Evolutionary conservation across 2,329 filamentous ascomycete genomes (phyloP).

Genomic region (Stachybotrys chartarum): DNA sequence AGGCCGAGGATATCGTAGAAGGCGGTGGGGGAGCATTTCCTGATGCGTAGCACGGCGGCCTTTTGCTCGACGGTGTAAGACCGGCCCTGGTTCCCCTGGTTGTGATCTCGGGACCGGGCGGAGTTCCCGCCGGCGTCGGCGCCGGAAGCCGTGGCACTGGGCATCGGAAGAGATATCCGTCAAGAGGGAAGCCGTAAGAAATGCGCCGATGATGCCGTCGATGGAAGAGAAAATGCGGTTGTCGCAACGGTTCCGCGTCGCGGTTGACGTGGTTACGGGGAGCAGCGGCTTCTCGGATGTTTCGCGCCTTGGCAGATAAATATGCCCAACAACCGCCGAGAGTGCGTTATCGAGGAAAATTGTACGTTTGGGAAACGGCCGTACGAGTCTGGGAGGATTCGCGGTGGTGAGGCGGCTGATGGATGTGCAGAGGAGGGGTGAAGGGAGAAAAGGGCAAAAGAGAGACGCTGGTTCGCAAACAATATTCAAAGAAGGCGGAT

Average conservation of each 20-base stretch:
- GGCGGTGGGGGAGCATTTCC: slow-evolving; percentile 73
- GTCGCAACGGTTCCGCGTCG: no score
- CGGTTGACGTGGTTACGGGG: no score
- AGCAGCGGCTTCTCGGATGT: no score
- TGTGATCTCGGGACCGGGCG: slow-evolving; percentile 55
- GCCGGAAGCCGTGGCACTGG: slow-evolving; percentile 47
- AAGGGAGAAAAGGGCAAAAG: not conserved
- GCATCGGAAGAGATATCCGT: slow-evolving; percentile 16
- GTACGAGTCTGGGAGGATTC: not conserved
- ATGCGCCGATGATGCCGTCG: not conserved
- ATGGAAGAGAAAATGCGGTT: not conserved
- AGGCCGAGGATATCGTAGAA: slow-evolving; percentile 94
- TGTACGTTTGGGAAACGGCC: no score
- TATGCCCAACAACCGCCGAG: no score
- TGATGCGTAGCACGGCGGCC: slow-evolving; percentile 82
- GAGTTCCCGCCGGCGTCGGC: slow-evolving; percentile 38
- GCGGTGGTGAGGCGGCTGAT: not conserved
- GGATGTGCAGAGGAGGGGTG: not conserved
- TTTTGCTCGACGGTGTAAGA: slow-evolving; percentile 87
- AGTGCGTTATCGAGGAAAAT: no score
- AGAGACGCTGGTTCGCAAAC: not conserved
- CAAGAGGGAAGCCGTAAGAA: not conserved
- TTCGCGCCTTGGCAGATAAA: no score
- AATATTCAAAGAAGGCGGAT: not conserved
- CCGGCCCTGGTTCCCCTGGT: slow-evolving; percentile 69